Conservation (phyloP, 2,329 filamentous ascomycete genomes). For the Aphanoascus verrucosus region DNA sequence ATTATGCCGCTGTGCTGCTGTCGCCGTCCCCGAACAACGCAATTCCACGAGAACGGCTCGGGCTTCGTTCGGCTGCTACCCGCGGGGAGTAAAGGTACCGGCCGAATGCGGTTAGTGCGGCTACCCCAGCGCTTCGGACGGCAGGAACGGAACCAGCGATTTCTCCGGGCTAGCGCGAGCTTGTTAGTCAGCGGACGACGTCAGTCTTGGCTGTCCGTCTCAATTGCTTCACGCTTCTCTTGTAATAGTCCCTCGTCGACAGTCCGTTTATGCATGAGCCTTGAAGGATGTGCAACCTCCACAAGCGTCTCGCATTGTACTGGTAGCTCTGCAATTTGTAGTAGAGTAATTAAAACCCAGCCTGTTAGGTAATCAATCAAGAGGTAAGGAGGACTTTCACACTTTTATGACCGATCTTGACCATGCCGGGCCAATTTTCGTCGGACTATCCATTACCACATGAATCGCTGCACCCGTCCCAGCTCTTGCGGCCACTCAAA, state of each 20-base stretch:
- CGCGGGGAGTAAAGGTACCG: background rate
- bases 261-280: background rate
- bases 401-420: background rate
- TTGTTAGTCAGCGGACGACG: background rate
- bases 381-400: background rate
- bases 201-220: background rate
- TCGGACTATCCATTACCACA: constrained; percentile 40
- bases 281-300: too few relatives aligned
- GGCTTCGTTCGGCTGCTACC: background rate
- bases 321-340: too few relatives aligned
- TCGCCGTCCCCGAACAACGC: background rate
- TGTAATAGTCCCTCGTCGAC: background rate
- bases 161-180: background rate
- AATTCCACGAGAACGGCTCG: background rate
- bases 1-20: background rate
- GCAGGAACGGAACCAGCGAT: background rate
- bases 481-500: constrained; percentile 51
- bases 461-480: constrained; percentile 48
- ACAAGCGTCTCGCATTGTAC: too few relatives aligned
- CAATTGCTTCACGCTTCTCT: too few relatives aligned
- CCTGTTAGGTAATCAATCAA: too few relatives aligned
- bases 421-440: background rate
- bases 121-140: background rate
- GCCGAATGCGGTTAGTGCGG: constrained; percentile 1
- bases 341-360: too few relatives aligned